phyloP scores from a whole-genome alignment of 805 yeast species.

The Ogataea methylovora region DNA sequence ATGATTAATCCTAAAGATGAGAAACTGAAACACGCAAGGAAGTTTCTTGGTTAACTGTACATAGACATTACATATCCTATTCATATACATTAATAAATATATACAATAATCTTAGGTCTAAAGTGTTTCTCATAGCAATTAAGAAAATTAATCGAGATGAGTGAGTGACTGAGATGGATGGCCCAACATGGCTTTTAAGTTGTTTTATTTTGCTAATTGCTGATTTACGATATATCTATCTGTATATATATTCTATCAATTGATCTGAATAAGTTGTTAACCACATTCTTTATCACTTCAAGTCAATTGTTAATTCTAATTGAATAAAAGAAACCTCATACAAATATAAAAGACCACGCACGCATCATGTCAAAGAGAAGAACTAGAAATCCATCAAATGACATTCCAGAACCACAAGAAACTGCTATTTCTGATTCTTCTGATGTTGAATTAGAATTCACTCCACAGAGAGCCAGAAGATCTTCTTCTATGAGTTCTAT shows the following conservation, averaged over 20 bases:
- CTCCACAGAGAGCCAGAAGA: constrained; percentile 15
- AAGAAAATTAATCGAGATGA: not conserved
- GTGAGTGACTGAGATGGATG: not conserved
- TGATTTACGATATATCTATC: too few species aligned
- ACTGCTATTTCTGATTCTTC: constrained; percentile 18
- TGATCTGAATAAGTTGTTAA: too few species aligned
- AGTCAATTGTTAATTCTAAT: too few species aligned
- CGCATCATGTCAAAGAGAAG: too few species aligned
- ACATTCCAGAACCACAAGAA: constrained; percentile 6
- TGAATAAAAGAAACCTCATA: too few species aligned
- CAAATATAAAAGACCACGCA: too few species aligned
- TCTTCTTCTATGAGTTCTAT: constrained; percentile 30
- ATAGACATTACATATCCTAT: not conserved
- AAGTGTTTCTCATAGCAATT: not conserved
- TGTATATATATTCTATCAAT: too few species aligned
- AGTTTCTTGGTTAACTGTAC: constrained; percentile 29
- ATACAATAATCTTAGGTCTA: not conserved
- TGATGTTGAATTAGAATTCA: constrained; percentile 11
- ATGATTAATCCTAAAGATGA: constrained; percentile 33
- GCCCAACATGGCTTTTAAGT: too few species aligned
- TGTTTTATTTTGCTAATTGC: too few species aligned
- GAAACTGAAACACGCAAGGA: constrained; percentile 42
- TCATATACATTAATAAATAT: too few species aligned
- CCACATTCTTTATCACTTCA: too few species aligned
- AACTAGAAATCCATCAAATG: constrained; percentile 2